Conservation (phyloP, 306 rosid species). For the Prunus persica region DNA sequence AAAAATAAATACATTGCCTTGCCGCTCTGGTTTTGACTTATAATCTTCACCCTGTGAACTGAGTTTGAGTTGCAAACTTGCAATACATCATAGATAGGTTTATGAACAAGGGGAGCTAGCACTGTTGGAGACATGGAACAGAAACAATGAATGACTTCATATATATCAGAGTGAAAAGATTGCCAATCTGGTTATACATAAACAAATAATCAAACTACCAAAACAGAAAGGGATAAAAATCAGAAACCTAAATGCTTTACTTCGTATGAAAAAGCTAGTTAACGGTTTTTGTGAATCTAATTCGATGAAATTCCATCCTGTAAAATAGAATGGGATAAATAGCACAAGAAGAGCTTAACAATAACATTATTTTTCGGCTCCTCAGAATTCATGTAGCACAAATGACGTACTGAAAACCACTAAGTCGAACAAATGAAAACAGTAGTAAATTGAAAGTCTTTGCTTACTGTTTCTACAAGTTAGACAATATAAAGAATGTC, state of each 20-base stretch:
- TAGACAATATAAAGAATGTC: slow-evolving; percentile 47
- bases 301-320: no score
- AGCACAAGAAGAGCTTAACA: background rate
- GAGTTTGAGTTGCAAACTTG: background rate
- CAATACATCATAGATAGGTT: background rate
- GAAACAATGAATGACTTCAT: background rate
- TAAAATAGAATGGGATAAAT: background rate
- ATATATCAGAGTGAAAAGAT: background rate
- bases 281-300: no score
- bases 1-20: background rate
- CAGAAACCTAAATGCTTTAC: no score
- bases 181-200: background rate
- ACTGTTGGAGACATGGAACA: background rate
- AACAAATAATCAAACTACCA: no score
- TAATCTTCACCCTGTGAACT: background rate
- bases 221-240: no score
- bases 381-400: background rate
- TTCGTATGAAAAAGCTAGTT: no score
- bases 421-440: background rate
- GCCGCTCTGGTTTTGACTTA: background rate
- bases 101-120: background rate
- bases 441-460: slow-evolving; percentile 3
- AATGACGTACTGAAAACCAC: background rate
- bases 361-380: background rate
- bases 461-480: slow-evolving; percentile 30